phyloP scores from a whole-genome alignment of 352 stramenopile genomes.

The Pythium monospermum region DNA sequence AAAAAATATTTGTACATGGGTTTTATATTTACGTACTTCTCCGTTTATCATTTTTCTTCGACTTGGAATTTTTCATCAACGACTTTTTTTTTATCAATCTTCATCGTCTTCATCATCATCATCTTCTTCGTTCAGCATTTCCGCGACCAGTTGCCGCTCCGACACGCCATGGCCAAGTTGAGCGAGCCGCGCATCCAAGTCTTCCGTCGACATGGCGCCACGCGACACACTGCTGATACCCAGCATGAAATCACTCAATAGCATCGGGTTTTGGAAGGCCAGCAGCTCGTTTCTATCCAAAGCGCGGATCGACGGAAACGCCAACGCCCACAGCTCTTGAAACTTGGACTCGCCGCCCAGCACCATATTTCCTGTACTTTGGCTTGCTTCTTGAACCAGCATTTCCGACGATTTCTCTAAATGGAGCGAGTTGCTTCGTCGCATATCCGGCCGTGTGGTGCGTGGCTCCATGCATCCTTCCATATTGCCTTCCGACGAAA shows the following conservation, averaged over 20 bases:
- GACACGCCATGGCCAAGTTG: slow-evolving; percentile 58
- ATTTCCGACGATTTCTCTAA: slow-evolving; percentile 27
- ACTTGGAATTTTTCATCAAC: too few species aligned
- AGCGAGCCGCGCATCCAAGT: slow-evolving; percentile 50
- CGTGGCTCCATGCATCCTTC: slow-evolving; percentile 35
- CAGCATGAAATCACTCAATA: slow-evolving; percentile 79
- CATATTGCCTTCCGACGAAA: slow-evolving; percentile 48
- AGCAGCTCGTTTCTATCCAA: slow-evolving; percentile 59
- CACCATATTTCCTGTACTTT: background rate
- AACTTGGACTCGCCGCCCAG: slow-evolving; percentile 41
- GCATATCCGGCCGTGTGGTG: slow-evolving; percentile 18
- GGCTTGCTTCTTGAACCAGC: slow-evolving; percentile 16
- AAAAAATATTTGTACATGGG: too few species aligned
- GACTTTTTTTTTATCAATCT: too few species aligned
- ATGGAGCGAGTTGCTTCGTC: slow-evolving; percentile 47
- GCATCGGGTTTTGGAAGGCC: slow-evolving; percentile 52
- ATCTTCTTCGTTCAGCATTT: slow-evolving; percentile 59
- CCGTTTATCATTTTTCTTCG: too few species aligned
- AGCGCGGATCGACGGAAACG: slow-evolving; percentile 66
- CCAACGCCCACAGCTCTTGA: slow-evolving; percentile 64
- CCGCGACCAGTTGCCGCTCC: slow-evolving; percentile 50
- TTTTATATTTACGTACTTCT: too few species aligned
- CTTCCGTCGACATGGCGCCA: slow-evolving; percentile 44
- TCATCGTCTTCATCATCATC: too few species aligned
- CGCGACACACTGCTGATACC: slow-evolving; percentile 71